phyloP scores from a whole-genome alignment of 768 basidiomycete species.

The Suillus americanus region DNA sequence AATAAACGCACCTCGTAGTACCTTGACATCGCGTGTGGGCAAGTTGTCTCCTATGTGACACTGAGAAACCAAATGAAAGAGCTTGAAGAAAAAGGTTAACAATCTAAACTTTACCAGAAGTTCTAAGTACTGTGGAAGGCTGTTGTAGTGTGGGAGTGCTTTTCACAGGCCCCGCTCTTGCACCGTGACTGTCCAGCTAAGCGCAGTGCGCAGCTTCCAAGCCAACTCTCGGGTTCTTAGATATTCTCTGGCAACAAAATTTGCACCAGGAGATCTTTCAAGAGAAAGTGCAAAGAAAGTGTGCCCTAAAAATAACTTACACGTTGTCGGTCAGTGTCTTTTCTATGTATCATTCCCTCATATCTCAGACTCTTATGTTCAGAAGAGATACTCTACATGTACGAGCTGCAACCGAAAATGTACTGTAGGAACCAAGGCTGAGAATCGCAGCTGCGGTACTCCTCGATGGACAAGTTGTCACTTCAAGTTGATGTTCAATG shows the following conservation, averaged over 20 bases:
- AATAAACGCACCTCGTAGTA: constrained; percentile 38
- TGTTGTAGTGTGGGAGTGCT: background rate
- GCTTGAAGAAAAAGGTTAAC: background rate
- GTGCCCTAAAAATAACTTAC: background rate
- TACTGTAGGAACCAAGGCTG: background rate
- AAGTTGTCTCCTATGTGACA: background rate
- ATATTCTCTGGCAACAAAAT: background rate
- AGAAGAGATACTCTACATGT: background rate
- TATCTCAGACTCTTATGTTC: background rate
- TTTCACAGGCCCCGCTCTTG: background rate
- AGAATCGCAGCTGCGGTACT: background rate
- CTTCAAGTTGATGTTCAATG: background rate
- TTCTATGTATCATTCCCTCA: background rate
- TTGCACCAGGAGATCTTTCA: background rate
- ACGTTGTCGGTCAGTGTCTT: background rate
- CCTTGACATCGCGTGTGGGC: constrained; percentile 33
- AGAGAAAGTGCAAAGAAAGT: background rate
- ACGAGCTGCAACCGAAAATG: background rate
- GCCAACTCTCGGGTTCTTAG: background rate
- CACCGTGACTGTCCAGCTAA: background rate
- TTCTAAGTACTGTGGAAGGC: background rate
- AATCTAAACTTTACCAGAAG: background rate
- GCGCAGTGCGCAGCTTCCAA: background rate
- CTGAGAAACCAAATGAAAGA: background rate
- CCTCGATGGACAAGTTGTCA: background rate